These are phyloP conservation scores for Capniomyces stellatus DNA, from an alignment of 371 early-diverging fungal genomes.

Conservation along the genomic window DNA sequence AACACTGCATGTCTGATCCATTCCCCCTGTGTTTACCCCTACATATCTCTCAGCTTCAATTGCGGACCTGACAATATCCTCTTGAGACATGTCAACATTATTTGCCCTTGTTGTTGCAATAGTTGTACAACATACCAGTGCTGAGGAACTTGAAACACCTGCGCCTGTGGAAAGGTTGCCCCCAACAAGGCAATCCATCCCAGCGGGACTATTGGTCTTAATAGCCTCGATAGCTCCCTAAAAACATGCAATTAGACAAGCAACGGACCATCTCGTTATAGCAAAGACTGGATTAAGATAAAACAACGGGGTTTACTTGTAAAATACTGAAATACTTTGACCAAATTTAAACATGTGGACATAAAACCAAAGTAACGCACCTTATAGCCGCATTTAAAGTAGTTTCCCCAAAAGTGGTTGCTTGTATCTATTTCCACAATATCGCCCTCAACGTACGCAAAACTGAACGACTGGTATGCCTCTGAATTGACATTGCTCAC, in stretches of 20 bases:
- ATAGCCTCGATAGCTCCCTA: constrained; percentile 49
- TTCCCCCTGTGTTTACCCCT: constrained; percentile 68
- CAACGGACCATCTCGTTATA: no score
- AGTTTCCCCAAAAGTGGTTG: constrained; percentile 62
- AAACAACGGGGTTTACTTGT: neutral
- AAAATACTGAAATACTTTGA: no score
- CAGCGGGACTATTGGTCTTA: constrained; percentile 28
- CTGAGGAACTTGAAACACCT: constrained; percentile 71
- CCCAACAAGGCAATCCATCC: constrained; percentile 48
- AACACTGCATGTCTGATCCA: constrained; percentile 86
- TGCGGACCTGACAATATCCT: constrained; percentile 50
- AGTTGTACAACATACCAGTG: constrained; percentile 62
- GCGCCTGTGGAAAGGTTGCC: constrained; percentile 71
- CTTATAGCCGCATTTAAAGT: constrained; percentile 75
- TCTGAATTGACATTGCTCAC: constrained; percentile 37
- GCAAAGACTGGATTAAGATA: constrained; percentile 1
- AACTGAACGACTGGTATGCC: constrained; percentile 42
- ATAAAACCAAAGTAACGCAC: constrained; percentile 12
- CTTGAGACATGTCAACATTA: constrained; percentile 30
- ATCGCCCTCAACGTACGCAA: constrained; percentile 31
- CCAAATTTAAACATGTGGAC: neutral
- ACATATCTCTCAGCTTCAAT: constrained; percentile 66
- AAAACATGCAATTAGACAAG: no score
- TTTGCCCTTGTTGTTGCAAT: constrained; percentile 47
- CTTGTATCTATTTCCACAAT: constrained; percentile 49